phyloP scores from a whole-genome alignment of 345 rosid species.

The Camelina neglecta region DNA sequence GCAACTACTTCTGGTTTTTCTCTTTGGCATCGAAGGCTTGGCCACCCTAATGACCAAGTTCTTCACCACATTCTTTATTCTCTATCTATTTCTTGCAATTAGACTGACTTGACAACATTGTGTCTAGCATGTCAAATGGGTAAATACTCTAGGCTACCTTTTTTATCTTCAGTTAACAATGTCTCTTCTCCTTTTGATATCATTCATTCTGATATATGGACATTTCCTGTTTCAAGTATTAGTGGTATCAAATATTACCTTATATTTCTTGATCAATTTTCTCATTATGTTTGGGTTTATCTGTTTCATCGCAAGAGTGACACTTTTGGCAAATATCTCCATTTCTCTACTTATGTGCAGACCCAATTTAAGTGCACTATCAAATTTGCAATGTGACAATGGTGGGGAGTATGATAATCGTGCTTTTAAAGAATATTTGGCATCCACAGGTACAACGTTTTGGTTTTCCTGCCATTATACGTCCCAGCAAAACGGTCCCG shows the following conservation, averaged over 20 bases:
- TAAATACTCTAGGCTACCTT: neutral
- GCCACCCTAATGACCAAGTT: neutral
- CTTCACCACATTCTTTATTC: neutral
- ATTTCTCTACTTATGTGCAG: neutral
- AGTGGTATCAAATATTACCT: neutral
- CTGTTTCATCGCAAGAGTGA: neutral
- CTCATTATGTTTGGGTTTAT: neutral
- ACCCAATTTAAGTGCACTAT: neutral
- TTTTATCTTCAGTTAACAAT: neutral
- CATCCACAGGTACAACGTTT: accelerated
- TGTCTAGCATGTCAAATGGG: neutral
- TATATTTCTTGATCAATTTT: neutral
- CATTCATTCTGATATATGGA: neutral
- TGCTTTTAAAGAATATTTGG: neutral
- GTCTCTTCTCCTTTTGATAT: neutral
- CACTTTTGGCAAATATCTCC: neutral
- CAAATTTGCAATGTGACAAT: neutral
- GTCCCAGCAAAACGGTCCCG: neutral
- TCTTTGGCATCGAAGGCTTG: neutral
- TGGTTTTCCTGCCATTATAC: neutral
- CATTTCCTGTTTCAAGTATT: neutral
- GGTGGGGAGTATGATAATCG: neutral
- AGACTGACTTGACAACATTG: neutral
- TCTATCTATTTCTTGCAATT: no score
- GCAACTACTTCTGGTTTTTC: neutral